Percentiles rank a stretch among this genome's conserved stretches.
Evolutionary conservation across 2,329 filamentous ascomycete species (phyloP).

Genomic region (Coniella lustricola): DNA sequence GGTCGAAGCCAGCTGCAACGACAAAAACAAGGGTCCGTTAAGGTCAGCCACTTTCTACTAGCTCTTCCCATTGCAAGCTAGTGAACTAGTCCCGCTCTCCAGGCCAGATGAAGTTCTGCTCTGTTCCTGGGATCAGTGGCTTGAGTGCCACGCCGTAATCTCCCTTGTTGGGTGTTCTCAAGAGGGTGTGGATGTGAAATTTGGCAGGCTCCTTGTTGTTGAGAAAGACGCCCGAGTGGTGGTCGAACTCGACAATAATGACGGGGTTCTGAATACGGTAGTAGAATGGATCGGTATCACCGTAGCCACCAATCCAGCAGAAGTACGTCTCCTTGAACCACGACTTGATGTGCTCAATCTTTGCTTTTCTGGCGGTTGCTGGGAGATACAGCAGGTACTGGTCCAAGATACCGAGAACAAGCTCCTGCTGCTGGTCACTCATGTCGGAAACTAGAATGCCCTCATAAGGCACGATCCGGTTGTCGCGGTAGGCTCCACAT

Average conservation of each 20-base stretch:
- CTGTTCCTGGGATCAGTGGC: conserved; percentile 26
- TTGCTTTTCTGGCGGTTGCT: conserved; percentile 40
- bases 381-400: conserved; percentile 67
- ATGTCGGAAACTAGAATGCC: conserved; percentile 52
- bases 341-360: conserved; percentile 45
- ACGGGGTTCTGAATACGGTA: conserved; percentile 73
- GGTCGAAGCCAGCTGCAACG: too few relatives aligned
- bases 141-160: conserved; percentile 61
- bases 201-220: conserved; percentile 66
- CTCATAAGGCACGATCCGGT: conserved; percentile 68
- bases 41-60: too few relatives aligned
- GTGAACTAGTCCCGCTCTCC: conserved; percentile 20
- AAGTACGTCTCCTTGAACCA: conserved; percentile 69
- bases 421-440: conserved; percentile 37
- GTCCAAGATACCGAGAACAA: conserved; percentile 52
- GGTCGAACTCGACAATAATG: conserved; percentile 69
- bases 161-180: conserved; percentile 65
- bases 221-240: conserved; percentile 72
- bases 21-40: too few relatives aligned
- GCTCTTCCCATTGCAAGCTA: not conserved
- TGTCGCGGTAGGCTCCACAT: conserved; percentile 73
- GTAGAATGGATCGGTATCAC: conserved; percentile 65
- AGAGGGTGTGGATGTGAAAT: conserved; percentile 71
- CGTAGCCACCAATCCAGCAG: conserved; percentile 68
- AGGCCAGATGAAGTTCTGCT: conserved; percentile 37